Conservation (phyloP, 345 rosid species). For the Bretschneidera sinensis region DNA sequence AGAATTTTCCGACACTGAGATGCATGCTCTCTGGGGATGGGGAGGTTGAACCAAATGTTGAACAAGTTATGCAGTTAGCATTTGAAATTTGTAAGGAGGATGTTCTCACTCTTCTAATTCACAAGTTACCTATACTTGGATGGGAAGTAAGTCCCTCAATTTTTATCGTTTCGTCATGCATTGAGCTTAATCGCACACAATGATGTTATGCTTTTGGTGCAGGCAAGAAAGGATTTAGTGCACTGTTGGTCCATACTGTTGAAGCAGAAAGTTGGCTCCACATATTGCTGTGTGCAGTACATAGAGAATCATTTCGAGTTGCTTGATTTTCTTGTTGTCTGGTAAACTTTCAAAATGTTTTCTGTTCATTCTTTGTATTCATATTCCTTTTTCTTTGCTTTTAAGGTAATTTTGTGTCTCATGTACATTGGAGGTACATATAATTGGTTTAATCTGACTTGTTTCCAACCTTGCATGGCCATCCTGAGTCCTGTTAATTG, state of each 20-base stretch:
- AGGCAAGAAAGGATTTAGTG: conserved; percentile 92
- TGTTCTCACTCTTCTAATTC: conserved; percentile 65
- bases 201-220: conserved; percentile 15
- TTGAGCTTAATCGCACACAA: not conserved
- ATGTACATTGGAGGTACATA: too few species aligned
- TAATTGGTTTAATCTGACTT: too few species aligned
- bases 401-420: not conserved
- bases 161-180: conserved; percentile 4
- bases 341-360: conserved; percentile 33
- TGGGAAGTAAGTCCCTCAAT: conserved; percentile 71
- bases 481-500: too few species aligned
- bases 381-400: conserved; percentile 5
- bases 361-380: not conserved
- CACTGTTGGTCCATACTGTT: conserved; percentile 87
- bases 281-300: conserved; percentile 66
- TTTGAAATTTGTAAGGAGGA: conserved; percentile 86
- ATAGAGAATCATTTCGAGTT: conserved; percentile 79
- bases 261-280: conserved; percentile 72
- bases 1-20: conserved; percentile 69
- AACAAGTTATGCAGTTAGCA: conserved; percentile 69
- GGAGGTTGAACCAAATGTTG: conserved; percentile 75
- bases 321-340: conserved; percentile 76
- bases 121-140: conserved; percentile 75
- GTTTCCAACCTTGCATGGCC: too few species aligned
- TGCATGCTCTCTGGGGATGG: conserved; percentile 86